These are phyloP conservation scores for Boletus albobrunnescens DNA, from an alignment of 1,284 basidiomycete genomes.

Conservation along the genomic window DNA sequence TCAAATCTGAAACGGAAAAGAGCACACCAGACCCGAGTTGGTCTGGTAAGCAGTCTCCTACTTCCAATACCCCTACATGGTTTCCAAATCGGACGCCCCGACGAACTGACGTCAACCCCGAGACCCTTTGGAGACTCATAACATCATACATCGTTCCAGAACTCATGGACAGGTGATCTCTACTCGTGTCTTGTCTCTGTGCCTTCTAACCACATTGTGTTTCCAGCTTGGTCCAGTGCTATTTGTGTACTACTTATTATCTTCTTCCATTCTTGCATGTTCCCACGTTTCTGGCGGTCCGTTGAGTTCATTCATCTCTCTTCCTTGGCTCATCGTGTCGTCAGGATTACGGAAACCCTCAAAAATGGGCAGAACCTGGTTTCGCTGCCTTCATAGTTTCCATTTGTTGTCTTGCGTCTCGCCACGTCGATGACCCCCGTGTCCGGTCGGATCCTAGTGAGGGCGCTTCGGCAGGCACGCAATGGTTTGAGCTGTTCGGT, in stretches of 20 bases:
- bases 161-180: slow-evolving; percentile 78
- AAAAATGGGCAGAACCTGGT: slow-evolving; percentile 89
- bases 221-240: slow-evolving; percentile 69
- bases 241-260: slow-evolving; percentile 87
- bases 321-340: slow-evolving; percentile 15
- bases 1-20: slow-evolving; percentile 37
- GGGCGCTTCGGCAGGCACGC: slow-evolving; percentile 80
- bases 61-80: slow-evolving; percentile 47
- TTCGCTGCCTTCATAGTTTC: slow-evolving; percentile 89
- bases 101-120: slow-evolving; percentile 74
- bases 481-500: slow-evolving; percentile 85
- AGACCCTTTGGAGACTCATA: slow-evolving; percentile 69
- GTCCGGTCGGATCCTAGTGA: slow-evolving; percentile 77
- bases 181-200: slow-evolving; percentile 5
- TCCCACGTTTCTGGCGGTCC: slow-evolving; percentile 76
- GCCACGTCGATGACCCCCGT: slow-evolving; percentile 86
- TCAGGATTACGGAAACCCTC: slow-evolving; percentile 86
- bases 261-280: slow-evolving; percentile 88
- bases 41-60: slow-evolving; percentile 27
- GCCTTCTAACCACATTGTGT: slow-evolving; percentile 18
- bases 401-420: slow-evolving; percentile 82
- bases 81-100: slow-evolving; percentile 74
- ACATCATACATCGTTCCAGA: slow-evolving; percentile 78
- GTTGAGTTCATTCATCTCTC: slow-evolving; percentile 30
- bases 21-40: slow-evolving; percentile 22